These are phyloP conservation scores for Yamadazyma atmosphaerica DNA, from an alignment of 1,139 yeast genomes.

Conservation along the genomic window DNA sequence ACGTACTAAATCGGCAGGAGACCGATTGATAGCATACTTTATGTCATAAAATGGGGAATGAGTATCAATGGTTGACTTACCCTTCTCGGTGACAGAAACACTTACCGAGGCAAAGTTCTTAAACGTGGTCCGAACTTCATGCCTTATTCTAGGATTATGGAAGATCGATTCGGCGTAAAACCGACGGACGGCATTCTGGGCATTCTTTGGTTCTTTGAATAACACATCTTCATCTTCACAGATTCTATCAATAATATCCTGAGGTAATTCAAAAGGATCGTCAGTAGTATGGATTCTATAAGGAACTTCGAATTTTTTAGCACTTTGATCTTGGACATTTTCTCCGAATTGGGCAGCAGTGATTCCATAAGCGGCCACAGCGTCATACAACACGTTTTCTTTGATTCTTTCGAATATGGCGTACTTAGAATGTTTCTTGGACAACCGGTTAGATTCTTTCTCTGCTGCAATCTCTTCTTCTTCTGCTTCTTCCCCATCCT, in stretches of 20 bases:
- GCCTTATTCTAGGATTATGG: conserved; percentile 80
- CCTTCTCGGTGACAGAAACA: conserved; percentile 83
- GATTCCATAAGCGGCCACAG: conserved; percentile 75
- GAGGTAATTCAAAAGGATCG: conserved; percentile 67
- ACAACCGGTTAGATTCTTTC: conserved; percentile 2
- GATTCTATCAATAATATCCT: conserved; percentile 58
- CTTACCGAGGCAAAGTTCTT: conserved; percentile 69
- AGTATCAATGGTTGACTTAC: conserved; percentile 75
- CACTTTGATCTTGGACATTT: conserved; percentile 65
- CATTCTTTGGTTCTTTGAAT: conserved; percentile 61
- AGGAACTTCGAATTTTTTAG: conserved; percentile 44
- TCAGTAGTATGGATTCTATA: conserved; percentile 76
- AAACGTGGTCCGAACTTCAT: conserved; percentile 69
- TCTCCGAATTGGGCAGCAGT: conserved; percentile 81
- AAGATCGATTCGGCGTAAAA: conserved; percentile 78
- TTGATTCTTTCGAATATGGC: conserved; percentile 76
- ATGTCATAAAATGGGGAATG: conserved; percentile 85
- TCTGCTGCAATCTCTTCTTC: conserved; percentile 12
- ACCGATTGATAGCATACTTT: conserved; percentile 84
- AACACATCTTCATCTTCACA: conserved; percentile 55
- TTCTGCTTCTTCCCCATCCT: conserved; percentile 13
- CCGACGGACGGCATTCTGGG: conserved; percentile 72
- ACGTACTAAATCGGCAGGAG: conserved; percentile 68
- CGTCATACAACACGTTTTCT: conserved; percentile 62
- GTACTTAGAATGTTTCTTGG: conserved; percentile 70